These are phyloP conservation scores for Hypoxylon sp. DNA, from an alignment of 2,329 filamentous ascomycete species.

Conservation along the genomic window DNA sequence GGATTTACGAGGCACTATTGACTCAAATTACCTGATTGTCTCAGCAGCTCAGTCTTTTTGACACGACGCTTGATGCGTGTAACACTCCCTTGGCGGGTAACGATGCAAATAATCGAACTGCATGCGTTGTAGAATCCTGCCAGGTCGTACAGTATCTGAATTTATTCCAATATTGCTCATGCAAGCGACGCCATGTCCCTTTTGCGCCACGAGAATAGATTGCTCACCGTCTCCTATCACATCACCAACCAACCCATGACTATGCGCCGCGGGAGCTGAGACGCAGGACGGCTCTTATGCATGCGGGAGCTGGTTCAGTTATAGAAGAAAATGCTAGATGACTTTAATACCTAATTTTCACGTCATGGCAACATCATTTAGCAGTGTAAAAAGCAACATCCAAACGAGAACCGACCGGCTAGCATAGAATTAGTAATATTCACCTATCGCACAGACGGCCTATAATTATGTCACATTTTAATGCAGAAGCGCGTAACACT, in stretches of 20 bases:
- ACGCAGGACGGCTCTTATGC: conserved; percentile 8
- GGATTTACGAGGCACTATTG: conserved; percentile 17
- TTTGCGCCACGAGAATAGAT: conserved; percentile 8
- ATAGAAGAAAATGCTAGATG: conserved; percentile 1
- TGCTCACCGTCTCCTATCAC: conserved; percentile 22
- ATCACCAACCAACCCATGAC: background rate
- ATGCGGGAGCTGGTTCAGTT: conserved; percentile 9
- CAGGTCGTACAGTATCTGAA: conserved; percentile 13
- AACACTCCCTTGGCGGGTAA: conserved; percentile 12
- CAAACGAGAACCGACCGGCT: conserved; percentile 15
- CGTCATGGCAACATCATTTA: conserved; percentile 31
- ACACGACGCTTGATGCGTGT: conserved; percentile 12
- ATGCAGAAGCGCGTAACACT: conserved; percentile 20
- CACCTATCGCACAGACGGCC: conserved; percentile 16
- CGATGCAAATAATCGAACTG: conserved; percentile 11
- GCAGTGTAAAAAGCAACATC: too few relatives aligned
- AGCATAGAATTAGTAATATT: conserved; percentile 29
- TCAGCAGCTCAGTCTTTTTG: background rate
- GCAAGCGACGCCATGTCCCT: conserved; percentile 22
- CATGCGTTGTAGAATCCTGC: conserved; percentile 28
- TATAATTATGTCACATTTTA: conserved; percentile 18
- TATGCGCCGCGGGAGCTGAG: conserved; percentile 1
- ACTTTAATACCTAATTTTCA: conserved; percentile 16
- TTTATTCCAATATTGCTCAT: conserved; percentile 23
- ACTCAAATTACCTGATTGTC: conserved; percentile 11